Evolutionary conservation across 2,329 filamentous ascomycete genomes (phyloP).

Genomic region (Ophiostoma himal-ulmi): DNA sequence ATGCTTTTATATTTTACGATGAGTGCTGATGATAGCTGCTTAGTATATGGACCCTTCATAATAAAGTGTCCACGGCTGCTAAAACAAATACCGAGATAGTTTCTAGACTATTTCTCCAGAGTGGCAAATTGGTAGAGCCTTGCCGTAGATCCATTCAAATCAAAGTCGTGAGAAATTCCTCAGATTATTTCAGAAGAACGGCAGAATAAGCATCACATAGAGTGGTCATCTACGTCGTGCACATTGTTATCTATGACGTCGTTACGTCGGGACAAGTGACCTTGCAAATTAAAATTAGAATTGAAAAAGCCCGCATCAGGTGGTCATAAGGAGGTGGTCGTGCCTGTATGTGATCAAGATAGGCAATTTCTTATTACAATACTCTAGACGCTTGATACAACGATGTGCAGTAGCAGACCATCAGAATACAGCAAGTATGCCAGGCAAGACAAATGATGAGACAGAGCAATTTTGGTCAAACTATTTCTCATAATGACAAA

Average conservation of each 20-base stretch:
- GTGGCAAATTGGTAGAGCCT: neutral
- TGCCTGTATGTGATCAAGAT: neutral
- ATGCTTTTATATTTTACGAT: neutral
- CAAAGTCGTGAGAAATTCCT: neutral
- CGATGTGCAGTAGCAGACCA: neutral
- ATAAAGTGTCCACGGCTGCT: neutral
- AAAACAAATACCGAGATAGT: neutral
- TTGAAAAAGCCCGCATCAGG: neutral
- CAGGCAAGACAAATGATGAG: too few relatives aligned
- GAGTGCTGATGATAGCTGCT: neutral
- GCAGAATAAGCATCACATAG: neutral
- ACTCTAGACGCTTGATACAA: neutral
- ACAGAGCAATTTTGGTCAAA: too few relatives aligned
- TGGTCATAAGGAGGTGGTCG: neutral
- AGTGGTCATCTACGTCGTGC: neutral
- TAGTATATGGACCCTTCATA: neutral
- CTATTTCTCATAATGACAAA: too few relatives aligned
- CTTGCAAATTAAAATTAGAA: neutral
- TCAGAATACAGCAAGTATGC: neutral
- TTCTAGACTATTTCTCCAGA: neutral
- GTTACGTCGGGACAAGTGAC: neutral
- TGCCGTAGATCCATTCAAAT: neutral
- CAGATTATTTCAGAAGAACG: too few relatives aligned
- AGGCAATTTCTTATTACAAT: neutral
- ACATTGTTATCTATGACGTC: conserved; percentile 2